Base-by-base conservation (phyloP, 2,329 filamentous ascomycete genomes). In the Calonectria pseudoturangicola region DNA sequence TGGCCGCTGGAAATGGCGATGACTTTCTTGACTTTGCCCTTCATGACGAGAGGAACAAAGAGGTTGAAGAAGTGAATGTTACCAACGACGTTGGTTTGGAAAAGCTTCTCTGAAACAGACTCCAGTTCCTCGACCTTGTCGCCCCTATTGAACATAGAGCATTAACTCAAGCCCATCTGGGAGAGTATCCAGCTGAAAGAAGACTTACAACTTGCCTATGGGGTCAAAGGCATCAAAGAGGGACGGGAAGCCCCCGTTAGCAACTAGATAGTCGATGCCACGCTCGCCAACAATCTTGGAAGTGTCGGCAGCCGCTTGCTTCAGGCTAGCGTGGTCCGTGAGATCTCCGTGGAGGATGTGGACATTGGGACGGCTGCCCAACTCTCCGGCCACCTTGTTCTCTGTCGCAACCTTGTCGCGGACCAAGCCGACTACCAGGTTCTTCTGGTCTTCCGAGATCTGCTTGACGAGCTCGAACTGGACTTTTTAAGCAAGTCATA, bases 11-110 rank as follows among this genome's bases (percentile, higher is more conserved):
- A 85, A 6, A 92, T 85, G 36, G 84, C 76, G 28, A 89, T 85
- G n/a, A 91, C 83, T 77, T 92, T 92, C 80, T 92, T 92, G 13
- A 72, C 78, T 1, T 80, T 76, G 4, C 90, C 87, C 51, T 88
- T 87, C 1, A 84, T 80, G 45, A 92, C 81, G 0, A 91, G 84
- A 0, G 90, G 89, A 0, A 89, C 51, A 77, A 90, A 90, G 1
- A 87, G 75, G 74, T 89, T 88, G 79, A 89, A 86, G 0, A 90
- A 83, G 72, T 91, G 85, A 68, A 91, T 82, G 64, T 88, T 86
- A 48, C 85, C 88, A 13, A 90, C 45, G 8, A 89, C 86, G 71
- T 92, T 92, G 74, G 84, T 82, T 2, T 87, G 79, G 73, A 88
- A 86, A 1, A 50, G 50, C 2, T 63, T 6, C 0, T 74, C 16